Base-by-base conservation (phyloP, 495 filamentous ascomycete species). In the Aspergillus bertholletiae region DNA sequence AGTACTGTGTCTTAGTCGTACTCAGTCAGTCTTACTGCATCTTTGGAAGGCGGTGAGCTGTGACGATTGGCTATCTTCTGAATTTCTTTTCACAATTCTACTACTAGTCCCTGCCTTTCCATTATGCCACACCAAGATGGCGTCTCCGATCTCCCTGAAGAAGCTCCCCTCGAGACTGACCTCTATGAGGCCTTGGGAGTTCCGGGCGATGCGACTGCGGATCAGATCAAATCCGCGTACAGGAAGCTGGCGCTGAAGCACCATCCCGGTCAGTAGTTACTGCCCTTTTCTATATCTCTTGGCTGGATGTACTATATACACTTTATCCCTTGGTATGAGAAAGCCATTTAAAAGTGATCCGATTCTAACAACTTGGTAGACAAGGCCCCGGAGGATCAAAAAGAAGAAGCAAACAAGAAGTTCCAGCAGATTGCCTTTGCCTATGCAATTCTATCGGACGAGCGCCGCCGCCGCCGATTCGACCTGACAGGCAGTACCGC, bases 341-440 rank as follows among this genome's bases (percentile, higher is more conserved):
- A 5, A 20, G 17, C n/a, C 4, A 9, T 12, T 1, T 1, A 13
- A 26, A 21, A 18, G 22, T 28, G 24, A 28, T 27, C 15, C 27
- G 37, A 54, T 51, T 30, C 49, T 53, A 27, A 55, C 46, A 46
- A 64, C 28, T 1, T 34, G 17, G 41, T 49, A 87, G 92, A 96
- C 77, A 96, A 96, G 67, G 88, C 84, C 15, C 47, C 80, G 40
- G 73, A 80, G 1, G 77, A 82, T 30, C 68, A 82, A 30, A 88
- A 87, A 62, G 77, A 82, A 8, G 72, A 78, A 49, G 92, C 95
- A 7, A 84, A 94, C 57, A 66, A 74, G 46, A 85, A 80, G 32
- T 98, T 98, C 76, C 94, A 97, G 66, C 75, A 85, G 49, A 84
- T 97, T 60, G 94, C 92, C 9, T 92, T 97, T 57, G 92, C 95